phyloP scores from a whole-genome alignment of 805 yeast species.

The Candida suzukii region DNA sequence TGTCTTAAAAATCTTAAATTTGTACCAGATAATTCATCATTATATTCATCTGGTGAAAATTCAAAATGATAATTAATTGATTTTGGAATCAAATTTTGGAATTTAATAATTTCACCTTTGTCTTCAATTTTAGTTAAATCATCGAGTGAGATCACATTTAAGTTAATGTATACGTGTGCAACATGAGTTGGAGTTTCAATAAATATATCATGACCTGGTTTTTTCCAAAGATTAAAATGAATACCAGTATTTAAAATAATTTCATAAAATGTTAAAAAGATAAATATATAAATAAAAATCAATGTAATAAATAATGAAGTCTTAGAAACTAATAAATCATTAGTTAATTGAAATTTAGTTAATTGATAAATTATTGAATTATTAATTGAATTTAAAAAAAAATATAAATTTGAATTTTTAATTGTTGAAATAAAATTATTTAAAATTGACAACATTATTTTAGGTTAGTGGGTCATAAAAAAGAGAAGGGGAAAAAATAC shows the following conservation, averaged over 20 bases:
- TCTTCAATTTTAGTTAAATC: background rate
- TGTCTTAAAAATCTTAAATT: slow-evolving; percentile 54
- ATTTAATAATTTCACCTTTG: slow-evolving; percentile 1
- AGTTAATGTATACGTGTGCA: slow-evolving; percentile 58
- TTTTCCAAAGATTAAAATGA: slow-evolving; percentile 17
- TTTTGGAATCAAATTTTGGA: slow-evolving; percentile 3
- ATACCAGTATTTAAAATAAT: slow-evolving; percentile 15
- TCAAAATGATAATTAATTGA: slow-evolving; percentile 61
- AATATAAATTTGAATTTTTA: too few species aligned
- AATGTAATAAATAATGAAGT: slow-evolving; percentile 19
- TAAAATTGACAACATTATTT: too few species aligned
- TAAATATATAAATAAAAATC: slow-evolving; percentile 15
- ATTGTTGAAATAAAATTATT: too few species aligned
- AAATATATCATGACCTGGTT: slow-evolving; percentile 45
- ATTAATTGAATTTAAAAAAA: background rate
- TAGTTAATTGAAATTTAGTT: slow-evolving; percentile 11
- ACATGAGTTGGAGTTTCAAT: slow-evolving; percentile 73
- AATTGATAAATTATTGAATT: background rate
- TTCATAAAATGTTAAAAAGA: slow-evolving; percentile 18
- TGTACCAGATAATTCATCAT: slow-evolving; percentile 66
- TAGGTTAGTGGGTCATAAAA: too few species aligned
- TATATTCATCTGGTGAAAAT: slow-evolving; percentile 77
- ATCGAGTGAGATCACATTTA: slow-evolving; percentile 29
- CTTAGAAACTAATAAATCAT: slow-evolving; percentile 14
- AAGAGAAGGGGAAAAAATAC: too few species aligned